Evolutionary conservation across 1,284 basidiomycete species (phyloP).

Genomic region (Cryptococcus sp.): DNA sequence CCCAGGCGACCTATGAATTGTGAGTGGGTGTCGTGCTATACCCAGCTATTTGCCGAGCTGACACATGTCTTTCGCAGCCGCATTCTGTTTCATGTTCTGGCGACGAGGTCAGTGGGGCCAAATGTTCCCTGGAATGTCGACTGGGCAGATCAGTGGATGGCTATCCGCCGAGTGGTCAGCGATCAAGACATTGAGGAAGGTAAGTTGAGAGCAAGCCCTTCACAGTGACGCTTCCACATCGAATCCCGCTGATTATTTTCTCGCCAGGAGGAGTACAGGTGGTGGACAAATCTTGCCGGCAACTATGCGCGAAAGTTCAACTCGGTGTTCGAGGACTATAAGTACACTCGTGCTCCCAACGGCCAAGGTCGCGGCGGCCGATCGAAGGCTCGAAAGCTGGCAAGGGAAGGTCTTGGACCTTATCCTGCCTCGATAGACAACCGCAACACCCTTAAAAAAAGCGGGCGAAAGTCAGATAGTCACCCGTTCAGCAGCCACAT

Average conservation of each 20-base stretch:
- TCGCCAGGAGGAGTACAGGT: conserved; percentile 5
- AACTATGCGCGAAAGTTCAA: conserved; percentile 11
- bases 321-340: conserved; percentile 7
- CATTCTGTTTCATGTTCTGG: conserved; percentile 9
- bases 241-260: background rate
- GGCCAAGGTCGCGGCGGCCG: conserved; percentile 10
- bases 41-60: background rate
- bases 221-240: background rate
- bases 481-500: no score
- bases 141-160: conserved; percentile 10
- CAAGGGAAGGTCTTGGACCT: background rate
- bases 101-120: conserved; percentile 14
- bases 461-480: no score
- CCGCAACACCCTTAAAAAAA: no score
- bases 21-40: conserved; percentile 2
- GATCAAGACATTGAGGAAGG: conserved; percentile 6
- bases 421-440: background rate
- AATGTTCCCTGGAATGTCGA: conserved; percentile 13
- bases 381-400: conserved; percentile 5
- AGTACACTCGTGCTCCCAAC: conserved; percentile 14
- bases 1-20: conserved; percentile 14
- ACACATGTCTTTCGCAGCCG: background rate
- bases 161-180: conserved; percentile 15
- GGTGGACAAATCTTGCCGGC: conserved; percentile 7
- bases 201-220: background rate